Evolutionary conservation across 1,284 basidiomycete genomes (phyloP).

Genomic region (Malassezia vespertilionis): DNA sequence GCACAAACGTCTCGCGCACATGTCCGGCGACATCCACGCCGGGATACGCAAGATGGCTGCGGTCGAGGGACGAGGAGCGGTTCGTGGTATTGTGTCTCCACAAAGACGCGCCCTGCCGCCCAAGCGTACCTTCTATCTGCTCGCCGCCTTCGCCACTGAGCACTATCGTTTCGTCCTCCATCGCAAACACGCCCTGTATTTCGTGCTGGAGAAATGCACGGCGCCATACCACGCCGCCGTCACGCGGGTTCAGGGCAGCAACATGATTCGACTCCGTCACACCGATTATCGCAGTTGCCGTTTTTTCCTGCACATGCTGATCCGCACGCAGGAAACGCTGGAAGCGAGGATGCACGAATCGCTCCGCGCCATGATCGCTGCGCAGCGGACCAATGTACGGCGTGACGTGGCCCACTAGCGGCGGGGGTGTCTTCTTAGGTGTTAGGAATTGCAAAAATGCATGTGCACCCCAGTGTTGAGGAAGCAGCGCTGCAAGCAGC

Average conservation of each 20-base stretch:
- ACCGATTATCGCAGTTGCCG: constrained; percentile 56
- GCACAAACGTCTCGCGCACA: background rate
- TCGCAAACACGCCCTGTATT: constrained; percentile 46
- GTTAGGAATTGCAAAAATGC: constrained; percentile 10
- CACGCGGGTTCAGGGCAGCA: constrained; percentile 61
- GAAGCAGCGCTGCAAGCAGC: constrained; percentile 1
- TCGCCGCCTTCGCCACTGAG: constrained; percentile 66
- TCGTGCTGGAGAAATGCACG: constrained; percentile 59
- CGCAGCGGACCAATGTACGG: constrained; percentile 12
- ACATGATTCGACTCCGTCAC: constrained; percentile 68
- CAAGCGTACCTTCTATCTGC: no score
- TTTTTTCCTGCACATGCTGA: constrained; percentile 34
- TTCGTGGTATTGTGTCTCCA: constrained; percentile 17
- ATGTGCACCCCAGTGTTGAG: constrained; percentile 4
- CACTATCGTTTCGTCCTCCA: constrained; percentile 40
- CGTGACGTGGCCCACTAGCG: constrained; percentile 8
- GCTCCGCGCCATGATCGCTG: constrained; percentile 16
- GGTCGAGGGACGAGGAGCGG: background rate
- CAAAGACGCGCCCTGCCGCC: no score
- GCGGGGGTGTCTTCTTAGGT: constrained; percentile 9
- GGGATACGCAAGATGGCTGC: background rate
- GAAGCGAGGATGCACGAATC: constrained; percentile 37
- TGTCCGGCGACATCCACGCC: constrained; percentile 4
- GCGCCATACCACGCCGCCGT: constrained; percentile 73
- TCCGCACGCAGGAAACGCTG: constrained; percentile 43